Base-by-base conservation (phyloP, 495 filamentous ascomycete species). In the Penicillium steckii region DNA sequence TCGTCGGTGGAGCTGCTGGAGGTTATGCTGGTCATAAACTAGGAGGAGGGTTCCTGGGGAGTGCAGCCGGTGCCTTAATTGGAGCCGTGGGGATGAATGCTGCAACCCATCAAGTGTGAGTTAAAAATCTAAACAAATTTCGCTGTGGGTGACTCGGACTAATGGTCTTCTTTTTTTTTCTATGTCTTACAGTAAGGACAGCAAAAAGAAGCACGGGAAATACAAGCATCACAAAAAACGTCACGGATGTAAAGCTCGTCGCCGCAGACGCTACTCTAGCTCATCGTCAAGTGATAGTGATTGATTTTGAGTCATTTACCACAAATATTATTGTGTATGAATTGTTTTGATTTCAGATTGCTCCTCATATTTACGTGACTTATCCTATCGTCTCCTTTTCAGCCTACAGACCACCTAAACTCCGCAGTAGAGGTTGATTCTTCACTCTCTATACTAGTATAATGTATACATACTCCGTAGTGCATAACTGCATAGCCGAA, bases 1-100 rank as follows among this genome's bases (percentile, higher is more conserved):
- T 48, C n/a, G 18, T 40, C 10, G 46, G 46, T 5, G 46, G 46
- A 19, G 46, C 46, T 40, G 46, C 33, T 40, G 46, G 46, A 3
- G 46, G 46, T 12, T 48, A 38, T 27, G 33, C 32, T 4, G 46
- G 22, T 8, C 29, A 48, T 25, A 17, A 48, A 10, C 5, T 48
- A n/a, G 46, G 46, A 15, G 46, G 46, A 1, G 46, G 32, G 10
- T 22, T 25, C 13, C 22, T 48, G n/a, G 46, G 22, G 1, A 48
- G 12, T 19, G 25, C 46, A 5, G 46, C 22, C 2, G 46, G 46
- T 3, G 46, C 46, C 5, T 4, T 48, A 6, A 7, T 45, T 12
- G 43, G 43, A 30, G 43, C 43, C n/a, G 18, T 29, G 17, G 43
- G 43, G 3, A 45, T 45, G 43, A 45, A 45, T 8, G 25, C 25